Conservation (phyloP, 2,329 filamentous ascomycete genomes). For the Fusarium irregulare region DNA sequence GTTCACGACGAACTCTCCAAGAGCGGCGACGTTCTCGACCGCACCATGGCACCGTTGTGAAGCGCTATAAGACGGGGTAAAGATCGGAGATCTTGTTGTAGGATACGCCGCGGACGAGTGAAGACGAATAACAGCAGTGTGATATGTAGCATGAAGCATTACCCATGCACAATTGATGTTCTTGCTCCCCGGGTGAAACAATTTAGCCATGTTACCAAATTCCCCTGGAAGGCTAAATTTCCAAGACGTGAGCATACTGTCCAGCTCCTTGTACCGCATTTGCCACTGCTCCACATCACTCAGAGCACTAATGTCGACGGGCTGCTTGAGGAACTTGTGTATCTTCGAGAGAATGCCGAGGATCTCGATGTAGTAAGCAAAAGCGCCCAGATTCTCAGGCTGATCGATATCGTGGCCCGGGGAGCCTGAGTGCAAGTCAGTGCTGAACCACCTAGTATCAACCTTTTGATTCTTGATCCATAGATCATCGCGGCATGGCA, state of each 20-base stretch:
- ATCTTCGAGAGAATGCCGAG: slow-evolving; percentile 88
- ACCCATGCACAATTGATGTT: slow-evolving; percentile 85
- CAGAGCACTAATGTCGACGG: slow-evolving; percentile 86
- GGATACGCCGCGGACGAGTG: slow-evolving; percentile 95
- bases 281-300: slow-evolving; percentile 93
- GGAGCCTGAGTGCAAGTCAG: slow-evolving; percentile 57
- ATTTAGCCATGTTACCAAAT: slow-evolving; percentile 83
- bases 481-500: slow-evolving; percentile 88
- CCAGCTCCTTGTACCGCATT: slow-evolving; percentile 84
- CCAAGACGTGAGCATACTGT: slow-evolving; percentile 83
- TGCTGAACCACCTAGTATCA: slow-evolving; percentile 84
- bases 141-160: slow-evolving; percentile 90
- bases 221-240: slow-evolving; percentile 85
- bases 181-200: slow-evolving; percentile 78
- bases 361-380: slow-evolving; percentile 91
- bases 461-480: slow-evolving; percentile 87
- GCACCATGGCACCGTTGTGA: slow-evolving; percentile 85
- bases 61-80: slow-evolving; percentile 88
- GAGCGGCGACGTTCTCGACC: slow-evolving; percentile 82
- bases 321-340: slow-evolving; percentile 88
- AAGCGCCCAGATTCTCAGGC: slow-evolving; percentile 85
- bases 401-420: slow-evolving; percentile 74
- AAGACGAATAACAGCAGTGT: slow-evolving; percentile 88
- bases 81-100: slow-evolving; percentile 87
- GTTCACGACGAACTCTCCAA: slow-evolving; percentile 81